phyloP scores from a whole-genome alignment of 2,329 filamentous ascomycete species.

The Ophiostoma quercus region DNA sequence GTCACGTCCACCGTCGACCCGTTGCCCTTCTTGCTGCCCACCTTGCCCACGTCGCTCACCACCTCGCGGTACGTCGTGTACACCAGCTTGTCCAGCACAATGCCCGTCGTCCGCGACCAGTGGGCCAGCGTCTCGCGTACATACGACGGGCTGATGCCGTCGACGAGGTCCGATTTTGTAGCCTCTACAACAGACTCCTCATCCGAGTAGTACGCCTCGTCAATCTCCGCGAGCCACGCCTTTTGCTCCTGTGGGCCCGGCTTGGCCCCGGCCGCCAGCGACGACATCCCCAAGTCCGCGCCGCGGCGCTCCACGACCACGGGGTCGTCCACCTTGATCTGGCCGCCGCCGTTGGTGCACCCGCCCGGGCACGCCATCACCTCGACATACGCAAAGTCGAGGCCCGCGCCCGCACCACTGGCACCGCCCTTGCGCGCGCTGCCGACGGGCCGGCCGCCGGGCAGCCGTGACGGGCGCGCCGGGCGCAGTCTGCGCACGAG shows the following conservation, averaged over 20 bases:
- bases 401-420: slow-evolving; percentile 41
- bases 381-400: slow-evolving; percentile 88
- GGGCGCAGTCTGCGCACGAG: slow-evolving; percentile 89
- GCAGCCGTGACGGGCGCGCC: slow-evolving; percentile 68
- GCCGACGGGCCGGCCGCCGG: slow-evolving; percentile 62
- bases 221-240: slow-evolving; percentile 73
- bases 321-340: slow-evolving; percentile 85
- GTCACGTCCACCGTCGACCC: slow-evolving; percentile 56
- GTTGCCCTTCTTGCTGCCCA: slow-evolving; percentile 35
- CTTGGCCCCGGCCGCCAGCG: slow-evolving; percentile 41
- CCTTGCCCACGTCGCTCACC: slow-evolving; percentile 89
- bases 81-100: slow-evolving; percentile 65
- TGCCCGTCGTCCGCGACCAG: slow-evolving; percentile 69
- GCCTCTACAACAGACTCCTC: slow-evolving; percentile 36
- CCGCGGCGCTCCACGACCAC: slow-evolving; percentile 49
- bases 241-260: slow-evolving; percentile 75
- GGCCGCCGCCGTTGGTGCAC: slow-evolving; percentile 94
- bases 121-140: slow-evolving; percentile 65
- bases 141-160: slow-evolving; percentile 60
- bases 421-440: slow-evolving; percentile 43
- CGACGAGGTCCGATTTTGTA: slow-evolving; percentile 17
- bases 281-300: not conserved
- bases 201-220: slow-evolving; percentile 86
- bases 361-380: slow-evolving; percentile 99
- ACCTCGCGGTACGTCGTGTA: slow-evolving; percentile 89